Evolutionary conservation across 2,329 filamentous ascomycete species (phyloP).

Genomic region (Penicillium vulpinum): DNA sequence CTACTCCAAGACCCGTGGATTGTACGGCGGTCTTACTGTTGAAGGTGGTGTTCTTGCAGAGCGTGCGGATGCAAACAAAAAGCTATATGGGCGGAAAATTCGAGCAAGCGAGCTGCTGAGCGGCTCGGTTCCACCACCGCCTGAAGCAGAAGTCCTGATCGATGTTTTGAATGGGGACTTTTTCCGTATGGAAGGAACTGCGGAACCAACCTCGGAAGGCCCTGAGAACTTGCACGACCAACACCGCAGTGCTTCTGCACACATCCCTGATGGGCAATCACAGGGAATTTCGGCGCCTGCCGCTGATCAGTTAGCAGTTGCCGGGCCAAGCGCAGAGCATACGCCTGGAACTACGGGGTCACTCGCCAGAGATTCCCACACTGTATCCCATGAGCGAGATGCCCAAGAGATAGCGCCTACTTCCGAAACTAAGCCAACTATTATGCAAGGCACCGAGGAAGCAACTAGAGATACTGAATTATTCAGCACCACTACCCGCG

Average conservation of each 20-base stretch:
- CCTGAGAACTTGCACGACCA: not conserved
- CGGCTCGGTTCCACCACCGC: constrained; percentile 73
- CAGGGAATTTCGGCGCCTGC: not conserved
- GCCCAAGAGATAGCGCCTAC: not conserved
- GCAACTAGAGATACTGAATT: not conserved
- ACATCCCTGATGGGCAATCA: not conserved
- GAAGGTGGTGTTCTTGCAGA: constrained; percentile 92
- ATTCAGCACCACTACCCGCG: not conserved
- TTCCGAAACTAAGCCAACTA: not conserved
- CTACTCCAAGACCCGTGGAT: constrained; percentile 94
- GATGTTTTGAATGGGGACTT: constrained; percentile 65
- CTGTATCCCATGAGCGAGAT: not conserved
- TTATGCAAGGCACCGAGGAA: not conserved
- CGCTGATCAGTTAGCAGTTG: not conserved
- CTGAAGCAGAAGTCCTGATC: constrained; percentile 79
- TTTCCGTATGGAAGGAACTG: not conserved
- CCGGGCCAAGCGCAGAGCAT: not conserved
- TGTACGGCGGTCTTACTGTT: constrained; percentile 90
- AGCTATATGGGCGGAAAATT: constrained; percentile 80
- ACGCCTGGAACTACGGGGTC: too few relatives aligned
- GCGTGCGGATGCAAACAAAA: constrained; percentile 91
- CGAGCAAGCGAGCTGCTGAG: constrained; percentile 78
- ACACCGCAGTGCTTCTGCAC: not conserved
- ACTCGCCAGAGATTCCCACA: not conserved
- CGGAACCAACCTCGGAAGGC: not conserved